Evolutionary conservation across 805 yeast species (phyloP), one percentile per base, ranked within the genome.

Genomic region (Martiniozyma abietophila): DNA sequence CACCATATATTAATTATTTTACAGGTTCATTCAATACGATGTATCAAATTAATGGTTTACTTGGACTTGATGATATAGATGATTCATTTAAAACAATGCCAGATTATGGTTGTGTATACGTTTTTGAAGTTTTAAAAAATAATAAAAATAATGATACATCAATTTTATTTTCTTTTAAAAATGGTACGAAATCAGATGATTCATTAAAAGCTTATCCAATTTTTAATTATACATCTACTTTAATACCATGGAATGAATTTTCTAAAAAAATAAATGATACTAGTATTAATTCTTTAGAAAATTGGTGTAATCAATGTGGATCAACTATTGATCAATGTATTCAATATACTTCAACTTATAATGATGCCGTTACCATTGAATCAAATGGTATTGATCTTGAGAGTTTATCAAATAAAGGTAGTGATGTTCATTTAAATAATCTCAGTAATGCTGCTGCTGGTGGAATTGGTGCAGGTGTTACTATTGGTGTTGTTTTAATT

Each of bases 381-480:
- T 34, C 35, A 14, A 39, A 51, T 11, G 65, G 65, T 29, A 55
- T 53, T 29, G 36, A 51, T 23, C 41, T 61, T n/a, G 36, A 49
- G 6, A 47, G 41, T 22, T 20, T 58, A 20, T 49, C 47, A 6
- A 40, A 38, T 25, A n/a, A n/a, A n/a, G n/a, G n/a, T n/a, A 60
- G 63, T 28, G 28, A 26, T 26, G 14, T 10, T n/a, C 24, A 26
- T 10, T 9, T 15, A 4, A 40, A 49, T 28, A 43, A 48, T 8
- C 47, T 63, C 31, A 31, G 58, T 6, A 49, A 56, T 14, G 70
- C 69, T 8, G 69, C 40, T 25, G 72, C 71, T 18, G 72, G 72
- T 37, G 72, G 71, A 36, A 65, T 67, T 42, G 73, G 74, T 36
- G 72, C 72, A 11, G 73, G 74, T 40, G 72, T 70, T 20, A 71